Evolutionary conservation across 768 basidiomycete genomes (phyloP), one percentile per base, ranked within the genome.

Genomic region (Tricholoma terreum): DNA sequence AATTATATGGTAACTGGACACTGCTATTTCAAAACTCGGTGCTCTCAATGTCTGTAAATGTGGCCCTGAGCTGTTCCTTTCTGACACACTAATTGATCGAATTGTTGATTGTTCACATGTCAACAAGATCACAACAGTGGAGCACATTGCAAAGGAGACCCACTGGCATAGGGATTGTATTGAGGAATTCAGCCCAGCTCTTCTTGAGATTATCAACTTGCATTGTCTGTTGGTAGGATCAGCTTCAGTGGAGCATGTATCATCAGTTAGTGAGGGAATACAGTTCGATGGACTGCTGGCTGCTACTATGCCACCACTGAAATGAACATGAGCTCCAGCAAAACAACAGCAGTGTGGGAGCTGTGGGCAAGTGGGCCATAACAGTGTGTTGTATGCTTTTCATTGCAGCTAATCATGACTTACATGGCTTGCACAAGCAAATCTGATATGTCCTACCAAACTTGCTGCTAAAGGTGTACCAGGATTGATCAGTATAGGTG

Each of bases 111-210:
- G 45, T 11, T 2, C 55, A 15, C 55, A 42, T 19, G 17, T 31
- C 8, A 38, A 14, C 6, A 56, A 56, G 24, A 15, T 56, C 33
- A 27, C 33, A 21, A 50, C 34, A 9, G 19, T 36, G 14, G 46
- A 34, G 24, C 12, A 30, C 14, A 14, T 56, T 9, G 17, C 17
- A 6, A 49, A 33, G 21, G 48, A 56, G 48, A 50, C 40, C 56
- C 49, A 43, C 64, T 59, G 10, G 61, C 24, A 7, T 43, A 10
- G 42, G 42, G 24, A 27, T 27, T 6, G 24, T 27, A 6, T 27
- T 27, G 24, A 27, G 24, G 24, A 27, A 27, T 27, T 27, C 24
- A 6, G 24, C 24, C 24, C 24, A 27, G 24, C 24, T 27, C 24
- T 27, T 27, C 24, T 27, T 6, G 6, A 27, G 2, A 27, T 27